These are phyloP conservation scores for Salvia hispanica DNA, from an alignment of 257 asterid species.

Conservation along the genomic window DNA sequence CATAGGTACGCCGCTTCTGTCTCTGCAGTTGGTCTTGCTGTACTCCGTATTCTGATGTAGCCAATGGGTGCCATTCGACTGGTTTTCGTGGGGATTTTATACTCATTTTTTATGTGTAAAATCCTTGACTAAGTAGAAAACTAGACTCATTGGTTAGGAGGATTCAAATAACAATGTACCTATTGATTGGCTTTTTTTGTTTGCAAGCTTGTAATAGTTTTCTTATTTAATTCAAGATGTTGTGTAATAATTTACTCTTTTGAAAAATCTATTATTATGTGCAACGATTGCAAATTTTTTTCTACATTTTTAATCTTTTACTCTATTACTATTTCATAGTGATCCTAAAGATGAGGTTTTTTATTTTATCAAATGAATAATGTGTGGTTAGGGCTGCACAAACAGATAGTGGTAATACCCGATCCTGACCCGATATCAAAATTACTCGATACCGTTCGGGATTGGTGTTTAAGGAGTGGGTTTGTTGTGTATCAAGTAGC, in stretches of 20 bases:
- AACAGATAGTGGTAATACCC: no score
- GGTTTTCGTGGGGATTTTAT: conserved; percentile 37
- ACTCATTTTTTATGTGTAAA: conserved; percentile 38
- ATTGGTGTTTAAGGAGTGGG: no score
- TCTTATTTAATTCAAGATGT: background rate
- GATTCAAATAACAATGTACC: conserved; percentile 25
- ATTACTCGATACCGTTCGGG: no score
- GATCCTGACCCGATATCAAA: no score
- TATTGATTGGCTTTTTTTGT: conserved; percentile 20
- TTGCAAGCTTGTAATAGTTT: conserved; percentile 2
- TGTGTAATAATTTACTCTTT: background rate
- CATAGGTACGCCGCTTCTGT: conserved; percentile 85
- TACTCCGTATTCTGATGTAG: conserved; percentile 70
- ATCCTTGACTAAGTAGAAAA: conserved; percentile 37
- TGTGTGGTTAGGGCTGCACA: no score
- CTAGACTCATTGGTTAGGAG: conserved; percentile 8
- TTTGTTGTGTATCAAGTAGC: no score
- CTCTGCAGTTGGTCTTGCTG: conserved; percentile 84
- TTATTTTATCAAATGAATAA: no score
- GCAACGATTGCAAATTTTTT: conserved; percentile 1
- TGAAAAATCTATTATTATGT: conserved; percentile 8
- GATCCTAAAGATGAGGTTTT: background rate
- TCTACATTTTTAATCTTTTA: background rate
- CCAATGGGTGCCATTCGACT: background rate
- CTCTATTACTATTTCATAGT: background rate